Evolutionary conservation across 2,329 filamentous ascomycete genomes (phyloP), one percentile per base, ranked within the genome.

Genomic region (Clonostachys byssicola): DNA sequence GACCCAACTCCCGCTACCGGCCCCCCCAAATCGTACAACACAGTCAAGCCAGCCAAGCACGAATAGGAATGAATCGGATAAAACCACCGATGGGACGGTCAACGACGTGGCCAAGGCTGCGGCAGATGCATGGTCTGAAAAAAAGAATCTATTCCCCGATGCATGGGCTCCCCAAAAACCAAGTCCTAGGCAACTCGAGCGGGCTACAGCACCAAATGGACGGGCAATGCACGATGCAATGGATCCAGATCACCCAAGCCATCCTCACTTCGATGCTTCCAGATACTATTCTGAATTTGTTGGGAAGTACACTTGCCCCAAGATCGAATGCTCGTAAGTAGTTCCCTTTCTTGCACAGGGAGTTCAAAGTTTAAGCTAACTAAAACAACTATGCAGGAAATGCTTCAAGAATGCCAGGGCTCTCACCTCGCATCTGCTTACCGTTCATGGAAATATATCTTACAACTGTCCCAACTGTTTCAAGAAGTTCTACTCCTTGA

Each of bases 231-330:
- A 51, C 12, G 51, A 54, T 12, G 46, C 47, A 14, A 47, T 57
- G 45, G 60, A 64, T 18, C 52, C 58, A 5, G 46, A 67, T 35
- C 71, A 85, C 47, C 81, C 81, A 0, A 52, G 67, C 5, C 66
- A 71, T 44, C 60, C 60, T 1, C 61, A 67, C 10, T 85, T 78
- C 61, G 69, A 75, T 40, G 60, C 69, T 1, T 61, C 67, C 2
- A 61, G 64, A 6, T 84, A 81, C 64, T 72, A 59, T 47, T 64
- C 74, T 39, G 45, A 60, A 0, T 60, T 71, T 33, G 63, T 68
- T 2, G 58, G 64, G 42, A 68, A 64, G 43, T 86, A 72, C 63
- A 66, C 61, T 46, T 86, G 83, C 47, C 82, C 81, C 0, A 71
- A 77, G 47, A 51, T 54, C 2, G 54, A 59, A 4, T 86, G 83